Percentiles rank a stretch among this genome's conserved stretches.
These are phyloP conservation scores for Lasiodiplodia sp. DNA, from an alignment of 2,329 filamentous ascomycete genomes.

Conservation along the genomic window DNA sequence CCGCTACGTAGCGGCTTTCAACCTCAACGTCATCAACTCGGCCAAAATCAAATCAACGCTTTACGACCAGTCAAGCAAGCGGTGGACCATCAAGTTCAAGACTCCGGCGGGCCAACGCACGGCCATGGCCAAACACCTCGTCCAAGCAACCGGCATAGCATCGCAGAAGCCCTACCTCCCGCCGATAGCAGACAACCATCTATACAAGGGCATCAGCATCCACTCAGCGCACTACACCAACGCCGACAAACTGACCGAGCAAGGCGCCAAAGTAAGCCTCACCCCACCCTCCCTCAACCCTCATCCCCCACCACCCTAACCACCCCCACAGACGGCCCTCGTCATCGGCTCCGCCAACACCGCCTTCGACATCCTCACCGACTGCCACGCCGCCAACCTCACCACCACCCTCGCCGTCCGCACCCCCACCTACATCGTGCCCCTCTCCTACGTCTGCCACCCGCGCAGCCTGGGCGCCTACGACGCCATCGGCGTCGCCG, in stretches of 20 bases:
- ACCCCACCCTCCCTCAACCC: too few species aligned
- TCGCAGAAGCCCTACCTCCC: conserved; percentile 37
- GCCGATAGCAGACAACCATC: conserved; percentile 32
- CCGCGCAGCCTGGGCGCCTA: conserved; percentile 37
- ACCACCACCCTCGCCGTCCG: conserved; percentile 57
- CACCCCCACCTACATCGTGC: conserved; percentile 49
- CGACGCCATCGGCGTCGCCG: conserved; percentile 38
- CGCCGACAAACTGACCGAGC: conserved; percentile 32
- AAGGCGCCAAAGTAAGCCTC: conserved; percentile 35
- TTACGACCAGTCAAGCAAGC: conserved; percentile 35
- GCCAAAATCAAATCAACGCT: conserved; percentile 38
- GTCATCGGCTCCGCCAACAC: conserved; percentile 59
- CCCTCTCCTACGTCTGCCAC: conserved; percentile 37
- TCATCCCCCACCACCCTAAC: too few species aligned
- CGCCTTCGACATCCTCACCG: conserved; percentile 58
- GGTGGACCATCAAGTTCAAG: conserved; percentile 40
- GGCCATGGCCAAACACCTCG: conserved; percentile 36
- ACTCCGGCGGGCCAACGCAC: conserved; percentile 22
- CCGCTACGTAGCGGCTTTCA: conserved; percentile 37
- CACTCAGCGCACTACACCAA: conserved; percentile 40
- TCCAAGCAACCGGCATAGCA: conserved; percentile 32
- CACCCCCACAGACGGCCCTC: conserved; percentile 39
- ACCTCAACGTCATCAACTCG: conserved; percentile 44
- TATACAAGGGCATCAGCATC: conserved; percentile 38
- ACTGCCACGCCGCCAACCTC: conserved; percentile 53